phyloP scores from a whole-genome alignment of 495 filamentous ascomycete genomes.

The Thermothielavioides terrestris region DNA sequence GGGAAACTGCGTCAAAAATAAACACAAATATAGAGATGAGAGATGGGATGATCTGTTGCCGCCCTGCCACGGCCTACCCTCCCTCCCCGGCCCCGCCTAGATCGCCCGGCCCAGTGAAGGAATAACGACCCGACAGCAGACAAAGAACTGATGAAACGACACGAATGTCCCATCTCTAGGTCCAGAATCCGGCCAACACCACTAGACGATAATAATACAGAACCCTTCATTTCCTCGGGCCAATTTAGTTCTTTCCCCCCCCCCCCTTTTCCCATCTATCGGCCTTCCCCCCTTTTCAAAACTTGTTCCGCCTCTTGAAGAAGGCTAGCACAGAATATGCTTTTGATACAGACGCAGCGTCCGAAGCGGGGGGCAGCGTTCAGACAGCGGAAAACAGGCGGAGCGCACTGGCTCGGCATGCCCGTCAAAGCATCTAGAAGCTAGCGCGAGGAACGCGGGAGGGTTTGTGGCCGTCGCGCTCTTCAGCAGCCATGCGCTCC shows the following conservation, averaged over 20 bases:
- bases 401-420: background rate
- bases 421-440: background rate
- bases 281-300: background rate
- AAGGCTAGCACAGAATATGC: background rate
- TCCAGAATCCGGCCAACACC: constrained; percentile 5
- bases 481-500: no score
- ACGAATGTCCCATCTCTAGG: constrained; percentile 3
- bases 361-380: background rate
- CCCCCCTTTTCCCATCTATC: background rate
- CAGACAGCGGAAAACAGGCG: background rate
- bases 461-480: no score
- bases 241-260: background rate
- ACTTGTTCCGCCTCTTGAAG: background rate
- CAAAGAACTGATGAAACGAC: constrained; percentile 1
- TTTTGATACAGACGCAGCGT: background rate
- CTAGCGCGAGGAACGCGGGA: no score
- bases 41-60: constrained; percentile 3
- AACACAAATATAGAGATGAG: no score
- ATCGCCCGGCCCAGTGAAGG: background rate
- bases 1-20: no score
- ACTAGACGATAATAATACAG: constrained; percentile 6
- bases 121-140: background rate
- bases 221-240: background rate
- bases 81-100: background rate
- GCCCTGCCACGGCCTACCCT: no score